Evolutionary conservation across 169 alveolate species (phyloP).

Genomic region (Plasmodium reichenowi): DNA sequence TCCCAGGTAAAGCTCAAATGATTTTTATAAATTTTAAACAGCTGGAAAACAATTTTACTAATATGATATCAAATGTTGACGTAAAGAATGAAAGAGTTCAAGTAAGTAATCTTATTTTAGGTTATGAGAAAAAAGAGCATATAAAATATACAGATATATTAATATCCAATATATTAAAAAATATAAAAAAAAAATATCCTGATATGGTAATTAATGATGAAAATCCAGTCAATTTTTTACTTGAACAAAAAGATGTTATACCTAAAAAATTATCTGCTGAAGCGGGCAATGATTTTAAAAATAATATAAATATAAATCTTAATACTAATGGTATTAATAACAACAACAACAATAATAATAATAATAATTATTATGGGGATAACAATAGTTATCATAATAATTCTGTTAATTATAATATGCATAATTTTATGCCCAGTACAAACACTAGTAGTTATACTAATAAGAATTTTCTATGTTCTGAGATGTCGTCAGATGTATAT

Average conservation of each 20-base stretch:
- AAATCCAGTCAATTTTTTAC: slow-evolving; percentile 58
- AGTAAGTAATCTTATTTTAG: slow-evolving; percentile 58
- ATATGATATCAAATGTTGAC: slow-evolving; percentile 55
- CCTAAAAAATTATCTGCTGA: slow-evolving; percentile 1
- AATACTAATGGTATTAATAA: neutral
- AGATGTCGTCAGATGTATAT: slow-evolving; percentile 7
- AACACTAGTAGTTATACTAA: too few relatives aligned
- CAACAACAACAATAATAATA: too few relatives aligned
- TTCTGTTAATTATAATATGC: too few relatives aligned
- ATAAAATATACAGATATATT: slow-evolving; percentile 68
- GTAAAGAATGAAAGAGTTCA: slow-evolving; percentile 59
- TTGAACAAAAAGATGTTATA: slow-evolving; percentile 21
- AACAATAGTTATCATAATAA: too few relatives aligned
- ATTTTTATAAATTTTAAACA: slow-evolving; percentile 73
- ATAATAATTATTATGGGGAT: too few relatives aligned
- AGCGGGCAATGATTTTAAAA: neutral
- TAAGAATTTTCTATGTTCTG: neutral
- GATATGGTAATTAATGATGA: slow-evolving; percentile 71
- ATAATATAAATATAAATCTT: neutral
- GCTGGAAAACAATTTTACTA: slow-evolving; percentile 58
- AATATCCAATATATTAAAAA: slow-evolving; percentile 66
- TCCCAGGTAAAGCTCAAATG: slow-evolving; percentile 73
- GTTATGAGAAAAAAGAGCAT: slow-evolving; percentile 68
- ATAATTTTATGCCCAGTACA: too few relatives aligned
- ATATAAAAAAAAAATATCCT: slow-evolving; percentile 68